Percentiles rank a stretch among this genome's conserved stretches.
Evolutionary conservation across 768 basidiomycete species (phyloP).

Genomic region (Tylopilus intermedius): DNA sequence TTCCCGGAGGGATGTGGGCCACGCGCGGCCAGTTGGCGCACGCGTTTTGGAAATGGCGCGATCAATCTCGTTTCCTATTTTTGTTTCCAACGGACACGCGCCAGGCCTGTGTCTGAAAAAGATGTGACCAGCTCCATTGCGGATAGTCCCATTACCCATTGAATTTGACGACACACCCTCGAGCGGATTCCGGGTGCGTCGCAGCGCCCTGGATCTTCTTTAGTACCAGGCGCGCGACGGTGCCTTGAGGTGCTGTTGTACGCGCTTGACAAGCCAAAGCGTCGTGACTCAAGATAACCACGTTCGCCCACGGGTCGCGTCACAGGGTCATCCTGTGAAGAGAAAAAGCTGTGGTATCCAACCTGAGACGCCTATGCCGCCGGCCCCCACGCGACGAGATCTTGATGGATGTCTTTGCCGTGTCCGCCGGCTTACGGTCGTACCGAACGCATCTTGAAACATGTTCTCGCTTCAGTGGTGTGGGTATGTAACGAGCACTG

Average conservation of each 20-base stretch:
- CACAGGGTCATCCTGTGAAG: not conserved
- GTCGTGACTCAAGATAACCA: not conserved
- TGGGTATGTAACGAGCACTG: no score
- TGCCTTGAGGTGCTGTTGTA: not conserved
- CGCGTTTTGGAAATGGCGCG: not conserved
- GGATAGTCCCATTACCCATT: not conserved
- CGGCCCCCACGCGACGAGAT: not conserved
- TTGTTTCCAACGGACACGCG: not conserved
- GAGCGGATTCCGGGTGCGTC: not conserved
- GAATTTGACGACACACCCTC: not conserved
- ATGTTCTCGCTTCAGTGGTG: no score
- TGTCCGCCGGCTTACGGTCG: not conserved
- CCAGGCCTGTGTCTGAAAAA: not conserved
- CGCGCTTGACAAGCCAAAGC: not conserved
- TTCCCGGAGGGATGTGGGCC: no score
- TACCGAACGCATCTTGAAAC: not conserved
- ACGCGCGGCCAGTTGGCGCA: no score
- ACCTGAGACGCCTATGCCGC: not conserved
- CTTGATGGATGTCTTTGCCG: not conserved
- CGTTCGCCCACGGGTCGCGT: not conserved
- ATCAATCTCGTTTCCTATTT: not conserved
- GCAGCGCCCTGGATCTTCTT: not conserved
- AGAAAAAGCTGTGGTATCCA: not conserved
- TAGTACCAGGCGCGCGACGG: no score
- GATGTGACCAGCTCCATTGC: not conserved